Conservation (phyloP, 257 asterid genomes). For the Pogostemon cablin region DNA sequence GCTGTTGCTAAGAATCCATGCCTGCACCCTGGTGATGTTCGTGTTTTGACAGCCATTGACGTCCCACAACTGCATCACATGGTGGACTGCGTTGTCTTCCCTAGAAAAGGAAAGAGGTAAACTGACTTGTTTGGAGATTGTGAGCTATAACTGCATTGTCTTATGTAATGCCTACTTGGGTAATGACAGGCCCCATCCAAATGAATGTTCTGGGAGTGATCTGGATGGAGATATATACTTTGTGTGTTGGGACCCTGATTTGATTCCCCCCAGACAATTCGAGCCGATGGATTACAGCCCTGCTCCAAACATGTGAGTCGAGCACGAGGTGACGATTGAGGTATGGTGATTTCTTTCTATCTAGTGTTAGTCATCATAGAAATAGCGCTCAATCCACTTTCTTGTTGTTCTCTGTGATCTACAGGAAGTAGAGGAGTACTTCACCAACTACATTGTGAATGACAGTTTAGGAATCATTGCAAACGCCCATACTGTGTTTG, state of each 20-base stretch:
- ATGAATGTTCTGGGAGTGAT: constrained; percentile 98
- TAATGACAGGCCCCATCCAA: constrained; percentile 82
- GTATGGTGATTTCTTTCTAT: constrained; percentile 34
- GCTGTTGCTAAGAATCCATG: constrained; percentile 94
- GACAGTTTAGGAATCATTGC: constrained; percentile 68
- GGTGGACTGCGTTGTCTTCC: constrained; percentile 96
- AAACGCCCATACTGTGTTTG: constrained; percentile 79
- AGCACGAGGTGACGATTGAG: constrained; percentile 82
- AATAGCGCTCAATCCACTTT: not conserved
- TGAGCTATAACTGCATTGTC: not conserved
- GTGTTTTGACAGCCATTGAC: constrained; percentile 66
- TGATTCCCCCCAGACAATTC: constrained; percentile 59
- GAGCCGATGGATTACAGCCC: constrained; percentile 76
- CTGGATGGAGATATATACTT: constrained; percentile 95
- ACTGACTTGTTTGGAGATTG: constrained; percentile 5
- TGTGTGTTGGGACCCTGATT: constrained; percentile 84
- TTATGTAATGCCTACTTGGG: not conserved
- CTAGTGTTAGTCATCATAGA: too few relatives aligned
- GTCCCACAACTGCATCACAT: constrained; percentile 66
- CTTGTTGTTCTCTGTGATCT: not conserved
- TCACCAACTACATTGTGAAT: constrained; percentile 77
- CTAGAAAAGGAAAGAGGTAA: constrained; percentile 75
- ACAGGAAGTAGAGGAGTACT: constrained; percentile 85
- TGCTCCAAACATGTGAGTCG: constrained; percentile 54
- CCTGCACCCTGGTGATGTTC: constrained; percentile 95